Evolutionary conservation across 2,329 filamentous ascomycete species (phyloP).

Genomic region (Colletotrichum incanum): DNA sequence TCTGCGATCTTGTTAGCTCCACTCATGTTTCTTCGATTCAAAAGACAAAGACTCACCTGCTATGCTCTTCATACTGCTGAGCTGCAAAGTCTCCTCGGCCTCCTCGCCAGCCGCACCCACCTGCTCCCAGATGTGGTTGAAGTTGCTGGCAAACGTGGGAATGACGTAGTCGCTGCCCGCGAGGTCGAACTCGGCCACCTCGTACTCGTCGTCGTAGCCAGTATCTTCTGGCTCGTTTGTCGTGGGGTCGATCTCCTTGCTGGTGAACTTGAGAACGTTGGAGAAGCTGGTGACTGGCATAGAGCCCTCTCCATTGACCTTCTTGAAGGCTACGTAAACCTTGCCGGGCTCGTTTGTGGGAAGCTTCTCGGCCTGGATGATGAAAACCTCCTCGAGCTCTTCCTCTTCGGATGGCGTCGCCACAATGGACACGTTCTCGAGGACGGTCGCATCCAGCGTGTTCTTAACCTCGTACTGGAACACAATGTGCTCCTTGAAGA

Average conservation of each 20-base stretch:
- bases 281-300: constrained; percentile 88
- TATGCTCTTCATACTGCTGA: constrained; percentile 92
- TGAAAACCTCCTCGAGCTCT: constrained; percentile 91
- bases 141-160: constrained; percentile 94
- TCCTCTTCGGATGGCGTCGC: constrained; percentile 87
- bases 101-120: constrained; percentile 91
- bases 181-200: constrained; percentile 94
- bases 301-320: constrained; percentile 81
- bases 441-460: constrained; percentile 89
- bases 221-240: constrained; percentile 92
- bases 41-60: constrained; percentile 76
- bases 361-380: constrained; percentile 89
- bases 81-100: constrained; percentile 90
- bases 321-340: constrained; percentile 95
- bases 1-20: constrained; percentile 67
- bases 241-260: constrained; percentile 96
- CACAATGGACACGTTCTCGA: constrained; percentile 90
- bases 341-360: constrained; percentile 89
- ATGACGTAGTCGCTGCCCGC: constrained; percentile 94
- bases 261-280: constrained; percentile 96
- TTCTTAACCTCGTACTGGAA: constrained; percentile 99
- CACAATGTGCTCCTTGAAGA: constrained; percentile 97
- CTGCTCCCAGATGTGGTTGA: constrained; percentile 96
- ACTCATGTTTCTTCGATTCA: not conserved
- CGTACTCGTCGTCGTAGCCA: constrained; percentile 98